phyloP scores from a whole-genome alignment of 495 filamentous ascomycete species.

The Penicillium atrosanguineum region DNA sequence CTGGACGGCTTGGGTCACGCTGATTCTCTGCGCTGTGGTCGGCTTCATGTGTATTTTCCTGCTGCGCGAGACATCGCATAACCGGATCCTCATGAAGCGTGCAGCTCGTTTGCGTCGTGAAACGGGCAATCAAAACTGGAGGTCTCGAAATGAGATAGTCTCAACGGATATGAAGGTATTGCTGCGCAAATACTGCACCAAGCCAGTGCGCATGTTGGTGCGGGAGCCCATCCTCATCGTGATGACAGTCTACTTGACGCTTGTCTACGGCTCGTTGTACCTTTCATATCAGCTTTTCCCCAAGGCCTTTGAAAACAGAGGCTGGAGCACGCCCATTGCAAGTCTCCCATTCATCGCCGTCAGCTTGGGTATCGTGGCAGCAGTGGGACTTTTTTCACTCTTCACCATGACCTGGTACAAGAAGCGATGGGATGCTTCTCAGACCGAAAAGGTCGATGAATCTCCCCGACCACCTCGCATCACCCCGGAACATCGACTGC shows the following conservation, averaged over 20 bases:
- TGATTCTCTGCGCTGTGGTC: constrained; percentile 50
- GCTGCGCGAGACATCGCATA: constrained; percentile 56
- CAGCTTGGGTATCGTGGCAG: constrained; percentile 36
- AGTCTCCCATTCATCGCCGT: constrained; percentile 54
- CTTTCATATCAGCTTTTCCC: constrained; percentile 55
- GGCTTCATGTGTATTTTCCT: constrained; percentile 52
- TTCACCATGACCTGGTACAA: constrained; percentile 30
- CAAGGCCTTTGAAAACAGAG: constrained; percentile 42
- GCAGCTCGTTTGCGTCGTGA: constrained; percentile 48
- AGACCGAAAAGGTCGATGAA: neutral
- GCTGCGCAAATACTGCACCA: constrained; percentile 44
- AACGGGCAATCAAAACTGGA: constrained; percentile 51
- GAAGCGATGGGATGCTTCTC: constrained; percentile 12
- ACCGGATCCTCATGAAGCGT: constrained; percentile 42
- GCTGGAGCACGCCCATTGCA: constrained; percentile 36
- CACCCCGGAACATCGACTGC: constrained; percentile 50
- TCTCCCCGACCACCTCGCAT: neutral
- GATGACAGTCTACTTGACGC: constrained; percentile 33
- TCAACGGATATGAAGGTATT: constrained; percentile 35
- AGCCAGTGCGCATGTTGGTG: constrained; percentile 53
- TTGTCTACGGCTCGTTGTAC: constrained; percentile 55
- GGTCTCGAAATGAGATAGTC: constrained; percentile 49
- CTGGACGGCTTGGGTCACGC: constrained; percentile 55
- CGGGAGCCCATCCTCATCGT: constrained; percentile 54
- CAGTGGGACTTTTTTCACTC: constrained; percentile 16